These are phyloP conservation scores for Viola pubescens DNA, from an alignment of 441 rosid species.

Conservation along the genomic window DNA sequence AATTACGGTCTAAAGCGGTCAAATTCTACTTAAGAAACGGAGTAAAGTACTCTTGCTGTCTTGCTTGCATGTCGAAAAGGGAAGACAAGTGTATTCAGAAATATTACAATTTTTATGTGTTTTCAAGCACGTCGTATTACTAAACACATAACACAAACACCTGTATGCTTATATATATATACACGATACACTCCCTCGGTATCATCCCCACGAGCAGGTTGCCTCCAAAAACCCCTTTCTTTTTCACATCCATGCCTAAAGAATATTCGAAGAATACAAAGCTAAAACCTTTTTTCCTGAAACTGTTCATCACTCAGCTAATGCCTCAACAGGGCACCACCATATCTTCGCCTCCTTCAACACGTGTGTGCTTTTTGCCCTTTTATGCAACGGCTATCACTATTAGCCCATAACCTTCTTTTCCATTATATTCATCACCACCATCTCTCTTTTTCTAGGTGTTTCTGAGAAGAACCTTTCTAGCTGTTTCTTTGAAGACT, in stretches of 20 bases:
- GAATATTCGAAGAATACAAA: background rate
- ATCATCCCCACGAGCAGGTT: background rate
- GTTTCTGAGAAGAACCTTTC: background rate
- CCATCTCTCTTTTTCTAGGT: background rate
- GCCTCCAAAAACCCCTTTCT: slow-evolving; percentile 3
- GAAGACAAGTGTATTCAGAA: background rate
- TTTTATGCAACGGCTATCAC: slow-evolving; percentile 14
- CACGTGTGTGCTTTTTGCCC: slow-evolving; percentile 13
- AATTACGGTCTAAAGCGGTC: background rate
- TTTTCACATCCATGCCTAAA: background rate
- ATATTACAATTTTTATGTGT: background rate
- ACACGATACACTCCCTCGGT: background rate
- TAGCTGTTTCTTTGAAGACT: background rate
- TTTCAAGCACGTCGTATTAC: background rate
- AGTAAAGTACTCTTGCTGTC: background rate
- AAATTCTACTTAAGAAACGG: background rate
- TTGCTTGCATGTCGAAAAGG: background rate
- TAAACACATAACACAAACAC: background rate
- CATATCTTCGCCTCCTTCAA: slow-evolving; percentile 18
- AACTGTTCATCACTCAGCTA: slow-evolving; percentile 4
- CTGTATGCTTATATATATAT: background rate
- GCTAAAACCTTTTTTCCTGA: slow-evolving; percentile 4
- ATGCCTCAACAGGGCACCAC: slow-evolving; percentile 1
- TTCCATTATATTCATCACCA: background rate
- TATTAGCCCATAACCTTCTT: slow-evolving; percentile 9